phyloP scores from a whole-genome alignment of 257 asterid species.

The Capsicum pubescens region DNA sequence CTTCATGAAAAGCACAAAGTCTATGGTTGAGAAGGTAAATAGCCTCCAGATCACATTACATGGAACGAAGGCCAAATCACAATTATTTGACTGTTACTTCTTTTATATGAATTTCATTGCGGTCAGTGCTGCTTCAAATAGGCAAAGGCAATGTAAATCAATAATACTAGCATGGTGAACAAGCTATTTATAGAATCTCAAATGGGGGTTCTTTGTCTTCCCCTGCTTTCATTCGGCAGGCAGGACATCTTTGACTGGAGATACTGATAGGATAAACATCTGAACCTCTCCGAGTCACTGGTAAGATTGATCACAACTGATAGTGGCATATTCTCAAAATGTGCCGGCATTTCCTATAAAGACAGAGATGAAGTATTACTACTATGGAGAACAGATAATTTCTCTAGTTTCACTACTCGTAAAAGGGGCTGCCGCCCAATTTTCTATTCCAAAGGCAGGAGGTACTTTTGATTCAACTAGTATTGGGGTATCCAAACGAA shows the following conservation, averaged over 20 bases:
- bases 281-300: background rate
- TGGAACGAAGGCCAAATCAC: background rate
- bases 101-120: background rate
- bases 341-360: background rate
- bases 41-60: background rate
- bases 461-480: background rate
- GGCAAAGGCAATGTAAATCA: background rate
- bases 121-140: background rate
- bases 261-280: background rate
- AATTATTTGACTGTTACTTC: background rate
- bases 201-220: background rate
- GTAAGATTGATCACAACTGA: background rate
- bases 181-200: slow-evolving; percentile 1
- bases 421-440: background rate
- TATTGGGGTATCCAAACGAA: background rate
- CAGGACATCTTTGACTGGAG: background rate
- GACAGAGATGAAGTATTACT: background rate
- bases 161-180: background rate
- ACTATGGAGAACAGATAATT: background rate
- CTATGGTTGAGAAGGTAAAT: background rate
- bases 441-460: background rate
- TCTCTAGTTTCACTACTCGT: background rate
- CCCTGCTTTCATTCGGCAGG: background rate
- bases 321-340: background rate
- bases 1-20: background rate